phyloP scores from a whole-genome alignment of 1,284 basidiomycete genomes.

The Tremellales sp. region DNA sequence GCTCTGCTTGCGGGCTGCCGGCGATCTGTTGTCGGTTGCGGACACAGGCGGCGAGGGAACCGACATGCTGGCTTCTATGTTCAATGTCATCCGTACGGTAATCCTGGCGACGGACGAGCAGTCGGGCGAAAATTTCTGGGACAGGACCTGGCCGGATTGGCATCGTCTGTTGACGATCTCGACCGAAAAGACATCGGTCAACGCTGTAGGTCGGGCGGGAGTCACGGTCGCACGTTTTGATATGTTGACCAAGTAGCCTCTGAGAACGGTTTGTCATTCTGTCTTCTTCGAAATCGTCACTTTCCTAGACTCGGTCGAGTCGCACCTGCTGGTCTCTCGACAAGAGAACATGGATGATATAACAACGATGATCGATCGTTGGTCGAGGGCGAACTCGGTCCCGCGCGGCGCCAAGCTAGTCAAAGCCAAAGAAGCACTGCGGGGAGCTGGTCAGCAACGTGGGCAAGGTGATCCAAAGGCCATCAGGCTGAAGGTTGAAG shows the following conservation, averaged over 20 bases:
- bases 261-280: conserved; percentile 26
- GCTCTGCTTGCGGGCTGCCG: conserved; percentile 25
- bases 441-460: background rate
- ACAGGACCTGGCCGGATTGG: conserved; percentile 41
- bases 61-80: conserved; percentile 26
- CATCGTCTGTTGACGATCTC: conserved; percentile 27
- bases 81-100: conserved; percentile 24
- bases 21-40: conserved; percentile 27
- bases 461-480: background rate
- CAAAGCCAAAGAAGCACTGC: background rate
- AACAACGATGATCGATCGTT: no score
- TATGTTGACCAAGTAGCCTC: conserved; percentile 15
- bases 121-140: conserved; percentile 21
- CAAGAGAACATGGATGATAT: no score
- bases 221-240: background rate
- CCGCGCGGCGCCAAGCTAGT: background rate
- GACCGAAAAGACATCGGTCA: conserved; percentile 24
- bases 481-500: background rate
- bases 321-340: conserved; percentile 19
- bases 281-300: conserved; percentile 35
- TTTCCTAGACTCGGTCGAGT: conserved; percentile 23
- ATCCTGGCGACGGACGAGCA: conserved; percentile 17
- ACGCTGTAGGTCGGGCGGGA: conserved; percentile 27
- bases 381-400: no score
- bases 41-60: conserved; percentile 30